Conservation (phyloP, 257 asterid genomes). For the Leonotis leonurus region DNA sequence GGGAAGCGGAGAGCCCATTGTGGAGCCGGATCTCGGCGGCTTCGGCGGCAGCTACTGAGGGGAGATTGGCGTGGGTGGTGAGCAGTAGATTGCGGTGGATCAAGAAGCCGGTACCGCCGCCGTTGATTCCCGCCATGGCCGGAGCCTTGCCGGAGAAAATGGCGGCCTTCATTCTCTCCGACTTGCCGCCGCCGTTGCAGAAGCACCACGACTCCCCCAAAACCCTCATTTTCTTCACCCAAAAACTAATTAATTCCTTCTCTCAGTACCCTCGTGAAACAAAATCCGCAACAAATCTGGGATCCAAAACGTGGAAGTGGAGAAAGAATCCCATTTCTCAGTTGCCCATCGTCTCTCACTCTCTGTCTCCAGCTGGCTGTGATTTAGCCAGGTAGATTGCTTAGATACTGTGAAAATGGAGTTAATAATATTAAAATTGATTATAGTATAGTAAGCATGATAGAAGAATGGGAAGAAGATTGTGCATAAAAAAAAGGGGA, state of each 20-base stretch:
- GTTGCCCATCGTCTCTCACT: background rate
- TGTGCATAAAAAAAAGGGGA: constrained; percentile 9
- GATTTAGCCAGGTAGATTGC: constrained; percentile 8
- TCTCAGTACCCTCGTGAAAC: background rate
- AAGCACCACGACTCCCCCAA: constrained; percentile 86
- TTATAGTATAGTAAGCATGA: background rate
- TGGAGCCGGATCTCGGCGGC: constrained; percentile 91
- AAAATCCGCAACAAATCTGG: constrained; percentile 14
- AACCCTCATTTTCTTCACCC: constrained; percentile 48
- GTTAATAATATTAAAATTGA: background rate
- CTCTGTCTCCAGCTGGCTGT: constrained; percentile 25
- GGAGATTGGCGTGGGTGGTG: constrained; percentile 76
- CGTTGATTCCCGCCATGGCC: constrained; percentile 64
- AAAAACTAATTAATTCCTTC: background rate
- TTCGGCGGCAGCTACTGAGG: constrained; percentile 79
- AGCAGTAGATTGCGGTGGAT: constrained; percentile 94
- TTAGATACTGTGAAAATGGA: constrained; percentile 3
- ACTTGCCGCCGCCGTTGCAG: constrained; percentile 93
- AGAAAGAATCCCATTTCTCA: constrained; percentile 22
- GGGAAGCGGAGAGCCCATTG: constrained; percentile 60
- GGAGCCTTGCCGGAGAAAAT: constrained; percentile 71
- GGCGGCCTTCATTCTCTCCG: constrained; percentile 76
- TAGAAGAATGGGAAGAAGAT: background rate
- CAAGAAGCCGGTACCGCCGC: constrained; percentile 76
- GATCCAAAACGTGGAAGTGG: constrained; percentile 43